Evolutionary conservation across 345 rosid genomes (phyloP), one percentile per base, ranked within the genome.

Genomic region (Capsella bursapastoris): DNA sequence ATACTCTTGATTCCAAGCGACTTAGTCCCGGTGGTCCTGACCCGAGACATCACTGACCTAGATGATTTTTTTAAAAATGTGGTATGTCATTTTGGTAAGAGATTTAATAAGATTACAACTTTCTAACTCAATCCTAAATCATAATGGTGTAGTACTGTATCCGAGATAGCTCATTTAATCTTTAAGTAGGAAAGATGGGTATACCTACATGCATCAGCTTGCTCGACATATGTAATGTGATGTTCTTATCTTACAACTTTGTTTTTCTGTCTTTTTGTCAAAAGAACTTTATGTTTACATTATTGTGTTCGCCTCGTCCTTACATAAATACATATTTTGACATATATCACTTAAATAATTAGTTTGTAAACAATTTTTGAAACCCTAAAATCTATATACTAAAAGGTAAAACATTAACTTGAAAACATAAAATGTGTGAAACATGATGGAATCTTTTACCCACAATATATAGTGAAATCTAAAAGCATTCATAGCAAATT

Each of bases 1-100:
- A 53, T 41, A 41, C 49, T 59, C 53, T 28, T 4, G 75, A 69
- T 15, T 76, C 80, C 2, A 70, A 76, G 66, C 57, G 80, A n/a
- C 64, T 76, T 11, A 76, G 80, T 52, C 80, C 71, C 3, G 80
- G 80, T 25, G 80, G 75, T 69, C 80, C 80, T 16, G 75, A 76
- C 52, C 75, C 75, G 5, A 70, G 52, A 50, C 80, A 70, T 68
- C 75, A 76, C 6, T 76, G 37, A 60, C 13, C 5, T 11, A 31
- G 15, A n/a, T 2, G 71, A 40, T 18, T 28, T 47, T 34, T 48
- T 44, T 15, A 35, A 22, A 2, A 4, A 31, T 43, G 53, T 43
- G 53, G 48, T 45, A 22, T 13, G n/a, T 45, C 27, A 13, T 48
- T 27, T 13, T 48, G 25, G 25, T 9, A 27, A 37, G 71, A 70